Conservation (phyloP, 2,329 filamentous ascomycete species). For the Pseudogymnoascus sp. region DNA sequence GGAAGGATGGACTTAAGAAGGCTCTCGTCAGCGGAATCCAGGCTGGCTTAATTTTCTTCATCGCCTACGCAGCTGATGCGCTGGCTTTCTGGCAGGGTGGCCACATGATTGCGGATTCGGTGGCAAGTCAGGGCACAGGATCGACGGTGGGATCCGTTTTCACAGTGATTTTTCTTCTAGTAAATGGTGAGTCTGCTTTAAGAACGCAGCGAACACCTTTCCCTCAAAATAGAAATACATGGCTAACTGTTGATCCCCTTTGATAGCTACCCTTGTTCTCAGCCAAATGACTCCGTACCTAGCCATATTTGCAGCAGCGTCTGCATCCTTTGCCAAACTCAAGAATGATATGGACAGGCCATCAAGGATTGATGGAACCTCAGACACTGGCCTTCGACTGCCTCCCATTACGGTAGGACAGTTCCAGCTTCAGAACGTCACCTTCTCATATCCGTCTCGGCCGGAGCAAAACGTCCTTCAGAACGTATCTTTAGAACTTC, state of each 20-base stretch:
- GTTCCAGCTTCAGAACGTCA: conserved; percentile 19
- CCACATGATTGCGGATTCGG: conserved; percentile 30
- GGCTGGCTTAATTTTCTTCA: conserved; percentile 46
- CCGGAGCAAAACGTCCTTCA: conserved; percentile 47
- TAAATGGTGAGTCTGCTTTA: conserved; percentile 27
- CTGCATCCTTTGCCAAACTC: conserved; percentile 26
- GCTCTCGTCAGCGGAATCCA: conserved; percentile 40
- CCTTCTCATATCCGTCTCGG: conserved; percentile 63
- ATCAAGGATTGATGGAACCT: not conserved
- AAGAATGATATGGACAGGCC: conserved; percentile 1
- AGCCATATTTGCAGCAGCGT: conserved; percentile 35
- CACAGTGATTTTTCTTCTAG: conserved; percentile 42
- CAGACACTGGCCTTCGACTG: not conserved
- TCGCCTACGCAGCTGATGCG: conserved; percentile 49
- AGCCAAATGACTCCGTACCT: conserved; percentile 43
- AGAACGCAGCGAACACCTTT: not conserved
- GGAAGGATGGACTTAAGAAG: conserved; percentile 40
- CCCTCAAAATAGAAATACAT: not conserved
- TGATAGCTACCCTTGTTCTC: conserved; percentile 38
- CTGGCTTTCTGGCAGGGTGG: conserved; percentile 53
- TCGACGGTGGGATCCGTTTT: conserved; percentile 30
- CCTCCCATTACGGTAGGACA: not conserved
- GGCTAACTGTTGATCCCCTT: not conserved
- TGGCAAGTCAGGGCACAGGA: conserved; percentile 35
- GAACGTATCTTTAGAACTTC: conserved; percentile 57